phyloP scores from a whole-genome alignment of 805 yeast genomes.

The Zygoascus flipseniorum region DNA sequence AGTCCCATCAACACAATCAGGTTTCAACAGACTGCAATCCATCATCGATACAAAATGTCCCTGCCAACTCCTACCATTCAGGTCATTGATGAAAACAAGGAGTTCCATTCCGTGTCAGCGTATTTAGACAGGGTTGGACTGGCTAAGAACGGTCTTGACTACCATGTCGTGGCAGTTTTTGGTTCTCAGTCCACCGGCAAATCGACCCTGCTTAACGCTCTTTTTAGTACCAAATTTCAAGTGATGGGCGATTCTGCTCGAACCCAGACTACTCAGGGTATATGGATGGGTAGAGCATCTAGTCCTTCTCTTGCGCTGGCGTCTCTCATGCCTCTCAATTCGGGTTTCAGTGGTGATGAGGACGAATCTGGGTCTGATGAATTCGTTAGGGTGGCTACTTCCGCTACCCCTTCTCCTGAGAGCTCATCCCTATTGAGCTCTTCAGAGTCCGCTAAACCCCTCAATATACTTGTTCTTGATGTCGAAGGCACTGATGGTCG shows the following conservation, averaged over 20 bases:
- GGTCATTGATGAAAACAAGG: slow-evolving; percentile 53
- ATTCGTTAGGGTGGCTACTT: background rate
- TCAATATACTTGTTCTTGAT: slow-evolving; percentile 70
- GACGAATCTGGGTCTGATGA: slow-evolving; percentile 6
- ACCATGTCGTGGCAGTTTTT: slow-evolving; percentile 90
- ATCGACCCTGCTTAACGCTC: slow-evolving; percentile 77
- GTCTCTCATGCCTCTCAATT: background rate
- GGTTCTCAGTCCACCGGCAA: slow-evolving; percentile 97
- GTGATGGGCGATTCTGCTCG: slow-evolving; percentile 85
- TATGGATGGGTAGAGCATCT: slow-evolving; percentile 58
- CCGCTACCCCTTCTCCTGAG: slow-evolving; percentile 1
- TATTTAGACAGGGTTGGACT: slow-evolving; percentile 31
- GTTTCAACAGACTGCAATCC: background rate
- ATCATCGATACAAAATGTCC: background rate
- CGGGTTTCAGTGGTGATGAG: slow-evolving; percentile 3
- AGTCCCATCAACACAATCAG: background rate
- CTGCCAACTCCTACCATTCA: slow-evolving; percentile 30
- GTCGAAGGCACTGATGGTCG: slow-evolving; percentile 99
- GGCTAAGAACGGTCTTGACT: slow-evolving; percentile 51
- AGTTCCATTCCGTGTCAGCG: slow-evolving; percentile 35
- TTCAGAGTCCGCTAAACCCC: slow-evolving; percentile 15
- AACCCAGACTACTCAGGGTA: slow-evolving; percentile 86
- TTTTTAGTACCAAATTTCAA: slow-evolving; percentile 82
- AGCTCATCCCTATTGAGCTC: slow-evolving; percentile 3
- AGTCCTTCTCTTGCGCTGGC: background rate